Base-by-base conservation (phyloP, 2,329 filamentous ascomycete genomes). In the Thielaviopsis cerberus region DNA sequence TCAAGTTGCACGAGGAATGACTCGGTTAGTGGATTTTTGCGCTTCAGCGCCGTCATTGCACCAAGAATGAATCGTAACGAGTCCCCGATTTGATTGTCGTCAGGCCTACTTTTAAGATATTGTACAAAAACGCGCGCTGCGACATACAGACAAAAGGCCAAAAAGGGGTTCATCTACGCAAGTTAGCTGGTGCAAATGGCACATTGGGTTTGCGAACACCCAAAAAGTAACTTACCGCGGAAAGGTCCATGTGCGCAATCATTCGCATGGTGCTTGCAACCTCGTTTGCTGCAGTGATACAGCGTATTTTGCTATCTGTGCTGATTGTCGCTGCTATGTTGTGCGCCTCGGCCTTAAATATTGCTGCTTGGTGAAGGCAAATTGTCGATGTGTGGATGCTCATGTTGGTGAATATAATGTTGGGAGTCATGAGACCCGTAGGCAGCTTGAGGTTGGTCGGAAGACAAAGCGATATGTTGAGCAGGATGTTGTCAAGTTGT, bases 281-380 rank as follows among this genome's bases (percentile, higher is more conserved):
- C 67, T 96, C 90, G 59, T 90, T 89, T 26, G 92, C 92, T 13
- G 91, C 89, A 23, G 89, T 89, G 60, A 97, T 88, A 65, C 92
- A 97, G 61, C 92, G 80, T 15, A 92, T 81, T 69, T 95, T 96
- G 69, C 90, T 95, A 67, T 97, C 91, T 1, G 86, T 82, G 62
- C 86, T 83, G 53, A 96, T 83, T 20, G 85, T 83, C 1, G 78
- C 73, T 0, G 88, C 83, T 61, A 96, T 73, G 57, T 82, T 80
- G 69, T 95, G 85, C 71, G 89, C 92, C 65, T 97, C 91, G 0
- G 90, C 89, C 68, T 96, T 97, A 76, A 91, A 96, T 22, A 98
- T 97, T 25, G 92, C 92, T 1, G 91, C 92, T 71, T 98, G 92
- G 66, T 98, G 92, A n/a, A 98, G 74, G 68, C 91, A 97, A 57